Base-by-base conservation (phyloP, 257 asterid genomes). In the Paulownia fortunei region DNA sequence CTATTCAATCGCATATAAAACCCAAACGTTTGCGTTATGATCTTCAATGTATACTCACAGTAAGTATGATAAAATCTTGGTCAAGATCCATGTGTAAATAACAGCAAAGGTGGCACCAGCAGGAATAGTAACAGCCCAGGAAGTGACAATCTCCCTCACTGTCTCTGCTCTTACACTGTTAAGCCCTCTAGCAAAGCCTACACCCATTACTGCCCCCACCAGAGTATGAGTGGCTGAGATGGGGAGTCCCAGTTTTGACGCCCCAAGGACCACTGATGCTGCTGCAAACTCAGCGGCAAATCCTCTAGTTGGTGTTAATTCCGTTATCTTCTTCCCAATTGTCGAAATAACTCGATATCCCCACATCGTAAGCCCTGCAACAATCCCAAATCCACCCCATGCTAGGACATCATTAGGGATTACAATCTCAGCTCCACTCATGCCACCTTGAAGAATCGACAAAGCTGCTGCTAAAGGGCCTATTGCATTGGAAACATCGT, bases 161-260 rank as follows among this genome's bases (percentile, higher is more conserved):
- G 97, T 93, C 85, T 92, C 97, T 19, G 97, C 94, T 64, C 98
- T 80, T 15, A 94, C 98, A 27, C 89, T 92, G 79, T 94, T 94
- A 36, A 94, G 88, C 72, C 98, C 99, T 39, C 99, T 66, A 1
- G 99, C 98, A 77, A 94, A 92, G 6, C 99, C 99, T 0, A 92
- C 97, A 23, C 98, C 98, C 99, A 94, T 94, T n/a, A 92, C 99
- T 2, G 99, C 98, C 69, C 98, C 98, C 21, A 94, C 99, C 39
- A 94, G 89, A 0, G 99, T 94, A 72, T 92, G 99, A 1, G 99
- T 92, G 8, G 97, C 98, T 2, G 99, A 92, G 79, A 92, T 94
- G 3, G 99, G 99, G 6, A 94, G 85, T 21, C 97, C 99, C 1
- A 92, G 87, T 76, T 92, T 94, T 0, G 98, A 92, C 0, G 98